Percentiles rank a stretch among this genome's conserved stretches.
These are phyloP conservation scores for Mycena albidolilacea DNA, from an alignment of 768 basidiomycete genomes.

Conservation along the genomic window DNA sequence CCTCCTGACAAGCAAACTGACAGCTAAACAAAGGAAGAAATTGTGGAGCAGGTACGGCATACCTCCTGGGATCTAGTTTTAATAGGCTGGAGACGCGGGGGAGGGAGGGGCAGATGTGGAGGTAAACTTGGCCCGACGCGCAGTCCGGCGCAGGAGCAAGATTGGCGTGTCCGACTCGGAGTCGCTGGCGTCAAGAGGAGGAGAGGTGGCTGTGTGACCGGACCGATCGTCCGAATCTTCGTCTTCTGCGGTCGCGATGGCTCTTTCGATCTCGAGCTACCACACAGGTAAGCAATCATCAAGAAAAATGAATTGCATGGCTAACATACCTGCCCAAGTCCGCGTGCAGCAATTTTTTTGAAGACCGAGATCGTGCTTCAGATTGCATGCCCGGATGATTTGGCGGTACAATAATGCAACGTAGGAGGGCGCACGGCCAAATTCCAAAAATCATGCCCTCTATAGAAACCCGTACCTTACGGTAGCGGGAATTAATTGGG, in stretches of 20 bases:
- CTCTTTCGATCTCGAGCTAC: slow-evolving; percentile 17
- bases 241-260: slow-evolving; percentile 9
- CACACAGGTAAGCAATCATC: neutral
- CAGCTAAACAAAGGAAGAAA: slow-evolving; percentile 3
- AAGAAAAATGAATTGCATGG: neutral
- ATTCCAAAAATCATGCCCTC: no score
- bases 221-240: slow-evolving; percentile 27
- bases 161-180: slow-evolving; percentile 10
- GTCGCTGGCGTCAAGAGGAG: slow-evolving; percentile 3
- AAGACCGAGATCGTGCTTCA: no score
- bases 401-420: no score
- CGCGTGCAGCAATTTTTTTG: neutral
- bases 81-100: neutral
- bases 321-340: slow-evolving; percentile 21
- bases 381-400: no score
- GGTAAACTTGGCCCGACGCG: slow-evolving; percentile 1
- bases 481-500: no score
- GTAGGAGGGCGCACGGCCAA: no score
- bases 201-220: slow-evolving; percentile 3
- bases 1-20: slow-evolving; percentile 52
- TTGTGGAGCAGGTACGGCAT: slow-evolving; percentile 2
- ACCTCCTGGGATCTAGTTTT: no score
- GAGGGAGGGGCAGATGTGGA: neutral
- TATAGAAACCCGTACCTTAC: no score
- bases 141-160: neutral